A percentile compares a stretch with the other conserved stretches of the same genome.
Conservation (phyloP, 2,329 filamentous ascomycete genomes). For the Epichloe glyceriae region DNA sequence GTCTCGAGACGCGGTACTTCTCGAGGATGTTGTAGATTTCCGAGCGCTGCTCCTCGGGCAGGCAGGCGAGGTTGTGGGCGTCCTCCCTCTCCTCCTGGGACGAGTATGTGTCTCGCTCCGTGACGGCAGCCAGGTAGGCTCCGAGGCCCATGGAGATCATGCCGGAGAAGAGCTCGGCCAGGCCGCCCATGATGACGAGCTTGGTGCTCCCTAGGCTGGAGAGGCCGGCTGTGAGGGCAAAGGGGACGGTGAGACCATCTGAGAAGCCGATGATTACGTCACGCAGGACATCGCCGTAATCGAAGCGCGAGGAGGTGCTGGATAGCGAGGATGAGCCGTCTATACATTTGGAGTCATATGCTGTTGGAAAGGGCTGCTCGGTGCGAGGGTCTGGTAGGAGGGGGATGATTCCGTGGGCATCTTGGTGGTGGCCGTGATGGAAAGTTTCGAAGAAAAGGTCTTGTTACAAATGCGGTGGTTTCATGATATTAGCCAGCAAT, state of each 20-base stretch:
- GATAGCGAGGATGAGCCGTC: conserved; percentile 10
- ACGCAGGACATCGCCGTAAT: conserved; percentile 34
- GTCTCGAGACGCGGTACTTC: conserved; percentile 33
- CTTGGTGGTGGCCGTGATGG: background rate
- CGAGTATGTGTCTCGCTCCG: conserved; percentile 38
- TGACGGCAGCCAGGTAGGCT: conserved; percentile 55
- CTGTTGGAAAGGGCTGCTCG: conserved; percentile 12
- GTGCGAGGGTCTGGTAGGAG: conserved; percentile 20
- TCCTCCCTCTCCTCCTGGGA: conserved; percentile 34
- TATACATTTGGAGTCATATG: conserved; percentile 14
- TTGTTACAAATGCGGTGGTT: too few species aligned
- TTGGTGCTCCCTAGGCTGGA: conserved; percentile 51
- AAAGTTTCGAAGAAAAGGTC: too few species aligned
- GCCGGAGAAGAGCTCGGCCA: conserved; percentile 64
- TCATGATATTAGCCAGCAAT: too few species aligned
- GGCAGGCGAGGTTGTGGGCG: conserved; percentile 26
- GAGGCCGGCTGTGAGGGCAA: conserved; percentile 64
- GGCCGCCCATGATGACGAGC: conserved; percentile 57
- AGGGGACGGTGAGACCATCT: conserved; percentile 68
- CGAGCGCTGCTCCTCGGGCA: conserved; percentile 31
- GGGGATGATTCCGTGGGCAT: conserved; percentile 19
- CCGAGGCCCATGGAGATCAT: conserved; percentile 69
- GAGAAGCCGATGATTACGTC: conserved; percentile 66
- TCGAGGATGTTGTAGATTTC: conserved; percentile 38
- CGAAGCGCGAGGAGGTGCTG: conserved; percentile 13